These are phyloP conservation scores for Triangularia verruculosa DNA, from an alignment of 2,329 filamentous ascomycete genomes.

Conservation along the genomic window DNA sequence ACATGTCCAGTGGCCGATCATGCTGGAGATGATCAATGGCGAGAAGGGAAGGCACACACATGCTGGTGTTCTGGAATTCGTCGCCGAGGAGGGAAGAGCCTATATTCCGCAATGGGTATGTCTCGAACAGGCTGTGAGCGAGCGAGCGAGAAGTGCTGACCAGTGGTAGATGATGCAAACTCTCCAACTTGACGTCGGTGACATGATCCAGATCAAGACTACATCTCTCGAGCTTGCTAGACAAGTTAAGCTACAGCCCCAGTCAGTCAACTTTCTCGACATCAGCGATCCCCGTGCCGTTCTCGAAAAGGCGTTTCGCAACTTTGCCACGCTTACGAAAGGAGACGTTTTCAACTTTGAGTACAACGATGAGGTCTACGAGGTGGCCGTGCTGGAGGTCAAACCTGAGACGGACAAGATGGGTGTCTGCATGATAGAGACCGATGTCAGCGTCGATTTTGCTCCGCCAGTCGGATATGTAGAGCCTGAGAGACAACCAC, in stretches of 20 bases:
- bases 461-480: constrained; percentile 91
- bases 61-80: constrained; percentile 94
- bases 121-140: constrained; percentile 8
- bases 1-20: constrained; percentile 94
- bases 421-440: constrained; percentile 92
- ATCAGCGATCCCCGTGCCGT: constrained; percentile 97
- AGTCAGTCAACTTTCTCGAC: constrained; percentile 89
- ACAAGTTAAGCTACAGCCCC: constrained; percentile 94
- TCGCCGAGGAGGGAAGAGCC: constrained; percentile 92
- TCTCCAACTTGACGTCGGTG: constrained; percentile 82
- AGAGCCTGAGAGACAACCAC: constrained; percentile 64
- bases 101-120: constrained; percentile 93
- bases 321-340: constrained; percentile 90
- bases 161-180: constrained; percentile 81
- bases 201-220: constrained; percentile 91
- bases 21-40: constrained; percentile 94
- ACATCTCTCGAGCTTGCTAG: constrained; percentile 87
- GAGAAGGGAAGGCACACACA: constrained; percentile 78
- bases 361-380: constrained; percentile 93
- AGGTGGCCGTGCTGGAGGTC: constrained; percentile 89
- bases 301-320: constrained; percentile 91
- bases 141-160: neutral
- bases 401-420: constrained; percentile 81
- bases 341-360: constrained; percentile 94
- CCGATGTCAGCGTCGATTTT: constrained; percentile 94